These are phyloP conservation scores for Xerocomellus amylosporus DNA, from an alignment of 768 basidiomycete genomes.

Conservation along the genomic window DNA sequence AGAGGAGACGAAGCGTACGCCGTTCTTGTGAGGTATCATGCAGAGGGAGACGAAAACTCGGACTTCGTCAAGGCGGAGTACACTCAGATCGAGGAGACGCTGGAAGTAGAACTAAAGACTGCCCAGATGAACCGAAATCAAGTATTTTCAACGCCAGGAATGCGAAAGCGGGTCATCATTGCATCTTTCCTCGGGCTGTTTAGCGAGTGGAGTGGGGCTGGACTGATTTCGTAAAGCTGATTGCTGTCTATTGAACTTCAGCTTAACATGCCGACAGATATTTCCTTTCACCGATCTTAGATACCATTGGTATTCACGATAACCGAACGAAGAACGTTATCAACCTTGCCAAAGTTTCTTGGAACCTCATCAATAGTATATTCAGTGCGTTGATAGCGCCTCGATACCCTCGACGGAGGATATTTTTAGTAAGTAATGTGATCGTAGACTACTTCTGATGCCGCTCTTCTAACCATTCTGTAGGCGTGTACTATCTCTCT, in stretches of 20 bases:
- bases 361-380: constrained; percentile 9
- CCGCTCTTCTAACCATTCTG: neutral
- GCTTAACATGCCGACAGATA: constrained; percentile 5
- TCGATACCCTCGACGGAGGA: constrained; percentile 16
- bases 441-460: neutral
- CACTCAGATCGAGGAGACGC: constrained; percentile 52
- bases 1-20: constrained; percentile 46
- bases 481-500: constrained; percentile 18
- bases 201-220: constrained; percentile 15
- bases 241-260: no score
- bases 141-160: constrained; percentile 11
- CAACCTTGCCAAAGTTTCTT: constrained; percentile 11
- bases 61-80: constrained; percentile 60
- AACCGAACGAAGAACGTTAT: constrained; percentile 17
- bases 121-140: neutral
- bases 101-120: constrained; percentile 32
- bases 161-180: constrained; percentile 14
- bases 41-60: constrained; percentile 49
- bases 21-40: constrained; percentile 57
- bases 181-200: constrained; percentile 14
- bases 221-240: constrained; percentile 5
- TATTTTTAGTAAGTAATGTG: constrained; percentile 12
- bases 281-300: constrained; percentile 12
- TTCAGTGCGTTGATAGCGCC: constrained; percentile 5
- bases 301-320: constrained; percentile 21